Conservation (phyloP, 1,139 yeast species). For the Diutina mesorugosa region DNA sequence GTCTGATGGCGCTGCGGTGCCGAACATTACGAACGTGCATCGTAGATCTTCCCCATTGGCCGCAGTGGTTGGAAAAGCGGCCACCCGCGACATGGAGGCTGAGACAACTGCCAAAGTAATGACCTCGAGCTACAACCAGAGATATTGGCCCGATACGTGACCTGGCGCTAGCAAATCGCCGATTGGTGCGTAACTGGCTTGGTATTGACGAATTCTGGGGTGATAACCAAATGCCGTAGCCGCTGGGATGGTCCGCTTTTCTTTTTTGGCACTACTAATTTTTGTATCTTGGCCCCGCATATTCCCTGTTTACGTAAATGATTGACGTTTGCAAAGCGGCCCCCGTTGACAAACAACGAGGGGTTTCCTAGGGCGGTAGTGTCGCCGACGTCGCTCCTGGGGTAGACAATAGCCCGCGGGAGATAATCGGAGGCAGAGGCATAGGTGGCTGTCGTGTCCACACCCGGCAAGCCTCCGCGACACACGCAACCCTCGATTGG, state of each 20-base stretch:
- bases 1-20: neutral
- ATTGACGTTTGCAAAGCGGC: no score
- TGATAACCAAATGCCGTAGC: neutral
- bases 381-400: no score
- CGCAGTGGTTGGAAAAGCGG: neutral
- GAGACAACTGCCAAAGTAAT: neutral
- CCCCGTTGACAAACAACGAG: no score
- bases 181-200: no score
- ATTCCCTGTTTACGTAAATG: neutral
- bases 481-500: neutral
- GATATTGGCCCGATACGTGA: neutral
- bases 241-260: neutral
- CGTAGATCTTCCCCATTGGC: neutral
- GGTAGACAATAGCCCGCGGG: neutral
- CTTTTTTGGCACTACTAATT: neutral
- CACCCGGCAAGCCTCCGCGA: neutral
- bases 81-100: neutral
- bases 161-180: no score
- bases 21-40: neutral
- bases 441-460: neutral
- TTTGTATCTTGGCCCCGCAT: neutral
- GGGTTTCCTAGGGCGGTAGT: no score
- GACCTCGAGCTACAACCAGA: neutral
- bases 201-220: no score
- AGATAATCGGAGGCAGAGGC: neutral